Conservation (phyloP, 306 rosid genomes). For the Cotoneaster glaucophyllus region DNA sequence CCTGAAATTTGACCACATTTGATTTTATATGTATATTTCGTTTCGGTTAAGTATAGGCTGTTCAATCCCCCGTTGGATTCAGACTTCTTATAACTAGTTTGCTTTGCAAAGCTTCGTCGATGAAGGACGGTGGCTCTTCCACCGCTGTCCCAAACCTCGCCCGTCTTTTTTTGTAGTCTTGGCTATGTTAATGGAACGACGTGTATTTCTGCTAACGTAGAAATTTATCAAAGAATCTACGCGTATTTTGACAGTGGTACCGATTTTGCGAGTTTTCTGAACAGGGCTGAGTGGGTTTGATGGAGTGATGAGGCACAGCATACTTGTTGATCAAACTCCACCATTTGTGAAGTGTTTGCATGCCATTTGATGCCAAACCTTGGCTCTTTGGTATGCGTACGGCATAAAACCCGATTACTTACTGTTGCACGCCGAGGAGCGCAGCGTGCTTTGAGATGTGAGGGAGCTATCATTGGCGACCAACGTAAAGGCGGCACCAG, state of each 20-base stretch:
- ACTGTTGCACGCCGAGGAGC: background rate
- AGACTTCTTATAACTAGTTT: background rate
- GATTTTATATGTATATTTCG: background rate
- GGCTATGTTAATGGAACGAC: too few relatives aligned
- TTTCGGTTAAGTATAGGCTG: background rate
- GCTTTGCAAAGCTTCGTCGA: background rate
- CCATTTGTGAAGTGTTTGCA: background rate
- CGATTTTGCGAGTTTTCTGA: too few relatives aligned
- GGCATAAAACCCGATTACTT: background rate
- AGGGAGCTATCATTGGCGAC: background rate
- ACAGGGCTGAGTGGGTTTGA: too few relatives aligned
- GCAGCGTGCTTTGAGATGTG: background rate
- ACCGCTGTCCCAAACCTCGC: background rate
- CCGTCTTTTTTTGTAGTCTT: background rate
- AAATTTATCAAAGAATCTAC: too few relatives aligned
- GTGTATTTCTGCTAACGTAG: too few relatives aligned
- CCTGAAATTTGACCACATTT: background rate
- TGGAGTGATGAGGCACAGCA: too few relatives aligned
- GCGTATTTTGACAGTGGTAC: too few relatives aligned
- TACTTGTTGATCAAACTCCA: too few relatives aligned
- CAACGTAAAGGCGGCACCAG: background rate
- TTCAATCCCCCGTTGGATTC: background rate
- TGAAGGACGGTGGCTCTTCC: background rate
- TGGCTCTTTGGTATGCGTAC: too few relatives aligned
- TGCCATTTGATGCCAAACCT: background rate